Evolutionary conservation across 129 eudicot species (phyloP), one percentile per base, ranked within the genome.

Genomic region (Lactuca saligna): DNA sequence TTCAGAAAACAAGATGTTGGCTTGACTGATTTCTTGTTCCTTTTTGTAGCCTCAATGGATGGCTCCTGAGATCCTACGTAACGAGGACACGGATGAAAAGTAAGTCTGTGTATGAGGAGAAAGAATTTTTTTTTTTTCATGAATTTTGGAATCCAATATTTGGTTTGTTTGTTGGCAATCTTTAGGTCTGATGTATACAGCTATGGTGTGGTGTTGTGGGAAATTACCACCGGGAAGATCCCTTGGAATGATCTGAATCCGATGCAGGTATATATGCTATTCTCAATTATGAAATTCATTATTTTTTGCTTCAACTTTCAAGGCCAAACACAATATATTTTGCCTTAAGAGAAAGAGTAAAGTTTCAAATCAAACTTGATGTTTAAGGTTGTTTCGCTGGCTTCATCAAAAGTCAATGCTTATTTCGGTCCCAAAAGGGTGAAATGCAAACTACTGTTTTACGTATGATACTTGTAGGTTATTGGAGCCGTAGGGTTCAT

Each of bases 401-500:
- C 39, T 6, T 35, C 39, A 35, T 35, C 39, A 35, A 35, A 34
- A 35, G 39, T 35, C 39, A 35, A 6, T 35, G 39, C 29, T 25
- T 25, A 0, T 35, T 35, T 6, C 0, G 6, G 39, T 35, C 39
- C 39, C 39, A 6, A 6, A 35, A 35, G 6, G 39, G 39, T 1
- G 5, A 35, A 35, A 35, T 35, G 39, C 39, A 35, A 35, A 35
- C 39, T 35, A 35, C 39, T 3, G 6, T 35, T 35, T 35, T 35
- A 35, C 39, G 6, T 35, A 4, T 35, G 39, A 35, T 51, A 68
- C 48, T 51, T 80, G 13, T 76, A 91, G 97, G 95, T 91, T 44
- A 85, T 87, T 16, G 97, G 90, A 70, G 92, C 88, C 0, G 97
- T 91, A 57, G 95, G 92, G 48, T 87, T 87, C 82, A 91, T 87